phyloP scores from a whole-genome alignment of 257 asterid genomes.

The Solanum paucissectum region DNA sequence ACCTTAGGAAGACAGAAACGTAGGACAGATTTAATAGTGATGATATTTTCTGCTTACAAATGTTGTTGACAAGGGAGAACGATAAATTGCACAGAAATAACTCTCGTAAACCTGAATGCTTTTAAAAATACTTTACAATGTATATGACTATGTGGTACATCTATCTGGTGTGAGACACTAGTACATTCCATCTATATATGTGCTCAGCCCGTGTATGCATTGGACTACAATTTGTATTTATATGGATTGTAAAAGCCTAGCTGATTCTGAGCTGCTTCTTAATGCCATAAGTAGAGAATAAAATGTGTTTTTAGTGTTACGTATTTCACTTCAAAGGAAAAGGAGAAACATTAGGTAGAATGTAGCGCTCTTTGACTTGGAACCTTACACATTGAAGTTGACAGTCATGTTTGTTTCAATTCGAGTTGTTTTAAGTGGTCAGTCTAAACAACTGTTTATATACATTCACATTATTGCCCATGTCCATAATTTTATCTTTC shows the following conservation, averaged over 20 bases:
- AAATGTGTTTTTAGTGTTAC: neutral
- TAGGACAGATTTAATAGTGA: neutral
- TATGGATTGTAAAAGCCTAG: neutral
- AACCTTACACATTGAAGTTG: neutral
- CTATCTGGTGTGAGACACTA: neutral
- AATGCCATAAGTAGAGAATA: neutral
- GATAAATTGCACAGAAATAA: neutral
- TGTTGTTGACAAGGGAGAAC: neutral
- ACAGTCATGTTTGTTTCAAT: neutral
- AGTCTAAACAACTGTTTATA: neutral
- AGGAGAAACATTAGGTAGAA: neutral
- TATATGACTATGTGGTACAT: neutral
- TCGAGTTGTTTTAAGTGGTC: neutral
- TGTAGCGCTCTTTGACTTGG: neutral
- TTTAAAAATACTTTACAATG: neutral
- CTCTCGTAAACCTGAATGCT: neutral
- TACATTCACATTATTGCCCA: neutral
- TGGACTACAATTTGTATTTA: neutral
- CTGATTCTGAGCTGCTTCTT: neutral
- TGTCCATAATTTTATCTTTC: neutral
- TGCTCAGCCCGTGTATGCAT: neutral
- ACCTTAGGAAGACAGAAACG: neutral
- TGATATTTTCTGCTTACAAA: neutral
- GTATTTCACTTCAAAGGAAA: neutral
- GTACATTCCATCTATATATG: neutral